phyloP scores from a whole-genome alignment of 805 yeast species.

The Huiozyma sinensis region DNA sequence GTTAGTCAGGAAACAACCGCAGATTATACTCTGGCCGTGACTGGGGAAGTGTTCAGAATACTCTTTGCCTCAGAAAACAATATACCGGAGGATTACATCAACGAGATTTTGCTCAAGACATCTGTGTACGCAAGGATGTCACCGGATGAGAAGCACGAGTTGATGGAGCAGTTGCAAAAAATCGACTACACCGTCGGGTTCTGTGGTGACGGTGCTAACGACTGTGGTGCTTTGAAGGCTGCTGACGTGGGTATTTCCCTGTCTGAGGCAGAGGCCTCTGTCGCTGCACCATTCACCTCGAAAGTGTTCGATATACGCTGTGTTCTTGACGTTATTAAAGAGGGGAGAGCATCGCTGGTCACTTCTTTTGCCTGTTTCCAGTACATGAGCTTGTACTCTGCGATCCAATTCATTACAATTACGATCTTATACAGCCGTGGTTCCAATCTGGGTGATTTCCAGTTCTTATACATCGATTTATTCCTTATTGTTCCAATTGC shows the following conservation, averaged over 20 bases:
- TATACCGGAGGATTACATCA: slow-evolving; percentile 33
- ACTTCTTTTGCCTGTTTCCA: slow-evolving; percentile 96
- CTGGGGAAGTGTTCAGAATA: slow-evolving; percentile 85
- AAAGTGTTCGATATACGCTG: slow-evolving; percentile 84
- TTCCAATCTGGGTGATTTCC: slow-evolving; percentile 91
- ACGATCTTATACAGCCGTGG: slow-evolving; percentile 79
- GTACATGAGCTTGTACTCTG: slow-evolving; percentile 94
- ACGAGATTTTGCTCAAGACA: slow-evolving; percentile 56
- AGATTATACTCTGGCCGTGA: slow-evolving; percentile 65
- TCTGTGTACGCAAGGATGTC: slow-evolving; percentile 93
- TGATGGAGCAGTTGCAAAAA: slow-evolving; percentile 75
- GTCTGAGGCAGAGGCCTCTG: slow-evolving; percentile 96
- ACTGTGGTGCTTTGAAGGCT: slow-evolving; percentile 95
- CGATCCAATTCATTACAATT: slow-evolving; percentile 87
- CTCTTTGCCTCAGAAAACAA: slow-evolving; percentile 38
- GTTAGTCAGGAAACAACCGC: slow-evolving; percentile 17
- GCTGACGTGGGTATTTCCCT: slow-evolving; percentile 95
- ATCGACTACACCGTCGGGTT: slow-evolving; percentile 90
- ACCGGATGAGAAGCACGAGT: slow-evolving; percentile 96
- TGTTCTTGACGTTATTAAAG: slow-evolving; percentile 80
- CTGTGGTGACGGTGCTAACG: slow-evolving; percentile 99
- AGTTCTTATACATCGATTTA: slow-evolving; percentile 87
- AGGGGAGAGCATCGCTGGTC: slow-evolving; percentile 90
- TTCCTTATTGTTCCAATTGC: slow-evolving; percentile 89
- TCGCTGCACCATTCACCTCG: slow-evolving; percentile 97